phyloP scores from a whole-genome alignment of 129 eudicot genomes.

The Helianthus tuberosus region DNA sequence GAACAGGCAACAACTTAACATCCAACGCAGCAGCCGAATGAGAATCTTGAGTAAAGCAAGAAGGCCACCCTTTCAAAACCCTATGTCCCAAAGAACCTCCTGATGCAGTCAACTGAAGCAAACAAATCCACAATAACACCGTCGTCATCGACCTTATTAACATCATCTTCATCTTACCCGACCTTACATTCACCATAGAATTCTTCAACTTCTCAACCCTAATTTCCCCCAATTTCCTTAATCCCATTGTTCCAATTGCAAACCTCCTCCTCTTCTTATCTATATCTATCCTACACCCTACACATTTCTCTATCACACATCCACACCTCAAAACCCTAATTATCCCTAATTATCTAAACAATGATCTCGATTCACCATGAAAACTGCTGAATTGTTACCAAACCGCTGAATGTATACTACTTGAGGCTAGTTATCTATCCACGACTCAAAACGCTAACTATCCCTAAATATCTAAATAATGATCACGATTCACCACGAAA shows the following conservation, averaged over 20 bases:
- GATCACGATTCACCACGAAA: background rate
- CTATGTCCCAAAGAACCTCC: slow-evolving; percentile 88
- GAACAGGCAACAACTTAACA: slow-evolving; percentile 43
- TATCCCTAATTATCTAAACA: slow-evolving; percentile 2
- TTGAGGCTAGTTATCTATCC: slow-evolving; percentile 5
- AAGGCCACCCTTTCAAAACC: slow-evolving; percentile 93
- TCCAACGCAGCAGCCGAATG: slow-evolving; percentile 55
- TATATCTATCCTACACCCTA: slow-evolving; percentile 25
- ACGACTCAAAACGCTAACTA: slow-evolving; percentile 25
- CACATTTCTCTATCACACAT: no score
- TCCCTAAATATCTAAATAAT: background rate
- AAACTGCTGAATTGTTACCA: slow-evolving; percentile 2
- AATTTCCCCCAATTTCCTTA: slow-evolving; percentile 52
- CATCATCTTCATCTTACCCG: slow-evolving; percentile 77
- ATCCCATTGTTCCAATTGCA: slow-evolving; percentile 58
- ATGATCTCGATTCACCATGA: background rate
- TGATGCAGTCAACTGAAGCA: slow-evolving; percentile 74
- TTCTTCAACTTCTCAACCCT: slow-evolving; percentile 57
- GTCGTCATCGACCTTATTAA: slow-evolving; percentile 72
- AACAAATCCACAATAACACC: slow-evolving; percentile 83
- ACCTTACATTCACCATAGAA: slow-evolving; percentile 27
- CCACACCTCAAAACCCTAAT: slow-evolving; percentile 9
- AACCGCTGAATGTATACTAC: background rate
- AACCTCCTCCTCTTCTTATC: slow-evolving; percentile 43
- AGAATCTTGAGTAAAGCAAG: slow-evolving; percentile 58